Conservation (phyloP, 768 basidiomycete species). For the Piloderma croceum region DNA sequence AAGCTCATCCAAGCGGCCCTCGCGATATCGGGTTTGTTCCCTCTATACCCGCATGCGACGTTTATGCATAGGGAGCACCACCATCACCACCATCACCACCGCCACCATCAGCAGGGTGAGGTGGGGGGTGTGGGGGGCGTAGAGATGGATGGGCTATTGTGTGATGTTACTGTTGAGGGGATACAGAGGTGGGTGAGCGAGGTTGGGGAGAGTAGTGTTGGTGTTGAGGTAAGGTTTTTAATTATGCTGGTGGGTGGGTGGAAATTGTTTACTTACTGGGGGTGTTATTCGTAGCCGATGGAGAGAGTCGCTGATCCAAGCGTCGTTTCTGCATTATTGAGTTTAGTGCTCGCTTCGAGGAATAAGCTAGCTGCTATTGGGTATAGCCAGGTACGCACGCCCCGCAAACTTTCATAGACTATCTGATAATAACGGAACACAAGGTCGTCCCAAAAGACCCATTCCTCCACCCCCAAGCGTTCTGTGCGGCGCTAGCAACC, state of each 20-base stretch:
- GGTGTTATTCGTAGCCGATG: conserved; percentile 42
- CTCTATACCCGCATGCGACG: conserved; percentile 21
- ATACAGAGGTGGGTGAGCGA: conserved; percentile 62
- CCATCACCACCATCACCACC: too few species aligned
- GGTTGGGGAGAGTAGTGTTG: conserved; percentile 56
- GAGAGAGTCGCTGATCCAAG: conserved; percentile 71
- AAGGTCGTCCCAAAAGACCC: conserved; percentile 66
- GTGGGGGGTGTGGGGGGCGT: conserved; percentile 6
- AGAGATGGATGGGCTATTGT: conserved; percentile 62
- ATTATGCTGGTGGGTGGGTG: conserved; percentile 1
- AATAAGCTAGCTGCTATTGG: conserved; percentile 65
- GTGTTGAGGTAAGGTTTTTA: conserved; percentile 47
- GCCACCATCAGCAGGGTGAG: too few species aligned
- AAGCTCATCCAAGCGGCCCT: conserved; percentile 69
- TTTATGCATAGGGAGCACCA: too few species aligned
- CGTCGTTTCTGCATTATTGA: conserved; percentile 65
- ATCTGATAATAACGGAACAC: background rate
- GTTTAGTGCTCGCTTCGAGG: conserved; percentile 58
- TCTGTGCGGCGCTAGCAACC: conserved; percentile 43
- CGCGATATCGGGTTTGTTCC: conserved; percentile 64
- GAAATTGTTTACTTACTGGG: conserved; percentile 4
- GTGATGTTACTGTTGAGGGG: conserved; percentile 70
- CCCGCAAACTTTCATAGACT: conserved; percentile 5
- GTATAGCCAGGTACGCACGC: conserved; percentile 31
- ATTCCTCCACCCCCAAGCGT: conserved; percentile 61